Conservation (phyloP, 139 green algal species). For the Chlamydomonas incerta region DNA sequence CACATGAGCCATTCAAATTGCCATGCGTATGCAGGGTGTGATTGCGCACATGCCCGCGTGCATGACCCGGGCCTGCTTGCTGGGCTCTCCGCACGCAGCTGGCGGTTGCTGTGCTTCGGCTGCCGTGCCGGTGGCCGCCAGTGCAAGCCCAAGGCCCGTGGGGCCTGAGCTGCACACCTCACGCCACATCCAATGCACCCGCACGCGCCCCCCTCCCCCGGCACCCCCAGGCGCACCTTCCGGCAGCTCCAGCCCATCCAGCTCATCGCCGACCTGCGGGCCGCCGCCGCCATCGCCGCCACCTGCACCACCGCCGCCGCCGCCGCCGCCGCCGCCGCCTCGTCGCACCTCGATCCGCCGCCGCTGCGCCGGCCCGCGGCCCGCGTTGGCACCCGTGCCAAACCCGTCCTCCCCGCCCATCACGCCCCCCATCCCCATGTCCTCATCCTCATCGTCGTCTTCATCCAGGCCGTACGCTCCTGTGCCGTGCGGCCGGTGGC, state of each 20-base stretch:
- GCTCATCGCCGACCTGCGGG: neutral
- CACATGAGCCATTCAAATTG: too few species aligned
- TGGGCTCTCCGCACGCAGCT: too few species aligned
- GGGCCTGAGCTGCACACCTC: too few species aligned
- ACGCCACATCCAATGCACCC: too few species aligned
- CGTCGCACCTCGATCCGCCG: constrained; percentile 2
- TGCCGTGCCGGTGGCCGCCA: too few species aligned
- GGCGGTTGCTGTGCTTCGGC: too few species aligned
- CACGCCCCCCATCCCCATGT: neutral
- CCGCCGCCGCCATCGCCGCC: neutral
- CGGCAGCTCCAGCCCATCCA: constrained; percentile 18
- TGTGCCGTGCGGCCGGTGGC: neutral
- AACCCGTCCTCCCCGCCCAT: neutral
- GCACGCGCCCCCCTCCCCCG: too few species aligned
- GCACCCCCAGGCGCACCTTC: constrained; percentile 2
- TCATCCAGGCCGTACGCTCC: neutral
- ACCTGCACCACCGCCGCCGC: neutral
- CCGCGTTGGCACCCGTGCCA: too few species aligned
- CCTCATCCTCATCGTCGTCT: neutral
- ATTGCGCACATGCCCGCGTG: too few species aligned
- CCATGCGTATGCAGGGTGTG: too few species aligned
- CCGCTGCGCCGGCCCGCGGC: neutral
- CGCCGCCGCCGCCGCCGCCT: neutral
- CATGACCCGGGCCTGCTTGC: too few species aligned
- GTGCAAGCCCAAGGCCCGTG: too few species aligned